phyloP scores from a whole-genome alignment of 257 asterid genomes.

The Rehmannia glutinosa region DNA sequence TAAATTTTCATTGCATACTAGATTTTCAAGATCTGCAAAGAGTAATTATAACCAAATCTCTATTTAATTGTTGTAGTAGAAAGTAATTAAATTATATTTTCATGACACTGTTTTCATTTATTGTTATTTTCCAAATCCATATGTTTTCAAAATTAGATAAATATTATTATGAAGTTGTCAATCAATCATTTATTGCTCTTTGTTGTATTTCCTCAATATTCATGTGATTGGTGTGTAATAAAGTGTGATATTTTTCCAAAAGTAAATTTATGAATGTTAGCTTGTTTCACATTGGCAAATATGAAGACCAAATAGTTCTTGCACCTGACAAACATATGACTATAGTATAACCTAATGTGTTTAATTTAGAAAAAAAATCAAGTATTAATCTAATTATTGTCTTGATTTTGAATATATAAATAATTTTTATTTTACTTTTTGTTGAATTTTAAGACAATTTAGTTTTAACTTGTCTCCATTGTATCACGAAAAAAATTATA shows the following conservation, averaged over 20 bases:
- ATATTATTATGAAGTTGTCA: not conserved
- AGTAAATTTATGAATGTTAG: not conserved
- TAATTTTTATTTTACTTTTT: too few relatives aligned
- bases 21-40: not conserved
- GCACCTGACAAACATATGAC: too few relatives aligned
- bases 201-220: not conserved
- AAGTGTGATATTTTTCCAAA: not conserved
- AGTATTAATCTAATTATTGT: too few relatives aligned
- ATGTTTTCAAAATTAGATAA: not conserved
- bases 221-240: constrained; percentile 1
- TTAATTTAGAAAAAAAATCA: too few relatives aligned
- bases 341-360: too few relatives aligned
- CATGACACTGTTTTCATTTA: not conserved
- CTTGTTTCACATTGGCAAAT: not conserved
- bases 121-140: not conserved
- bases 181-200: not conserved
- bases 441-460: too few relatives aligned
- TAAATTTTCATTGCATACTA: not conserved
- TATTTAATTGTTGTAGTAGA: not conserved
- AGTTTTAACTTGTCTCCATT: too few relatives aligned
- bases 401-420: too few relatives aligned
- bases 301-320: too few relatives aligned
- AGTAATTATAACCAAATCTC: not conserved
- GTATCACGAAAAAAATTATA: too few relatives aligned
- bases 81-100: not conserved